Percentiles rank a stretch among this genome's conserved stretches.
Evolutionary conservation across 345 rosid species (phyloP).

Genomic region (Populus simonii): DNA sequence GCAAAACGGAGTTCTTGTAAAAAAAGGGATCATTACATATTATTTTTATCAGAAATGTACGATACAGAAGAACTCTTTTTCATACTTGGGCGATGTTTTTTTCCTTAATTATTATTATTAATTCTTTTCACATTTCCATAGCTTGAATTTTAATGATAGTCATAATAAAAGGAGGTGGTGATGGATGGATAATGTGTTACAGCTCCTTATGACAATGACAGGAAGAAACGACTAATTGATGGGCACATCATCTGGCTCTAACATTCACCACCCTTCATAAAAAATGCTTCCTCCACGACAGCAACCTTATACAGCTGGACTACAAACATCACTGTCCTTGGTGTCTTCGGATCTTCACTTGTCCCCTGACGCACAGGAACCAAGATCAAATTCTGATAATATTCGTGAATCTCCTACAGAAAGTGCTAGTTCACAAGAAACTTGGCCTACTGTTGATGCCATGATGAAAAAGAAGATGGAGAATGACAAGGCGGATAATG

Average conservation of each 20-base stretch:
- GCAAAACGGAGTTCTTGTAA: not conserved
- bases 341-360: conserved; percentile 64
- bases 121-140: not conserved
- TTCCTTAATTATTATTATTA: not conserved
- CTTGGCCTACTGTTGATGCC: conserved; percentile 81
- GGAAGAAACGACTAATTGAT: conserved; percentile 30
- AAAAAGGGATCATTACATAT: not conserved
- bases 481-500: conserved; percentile 63
- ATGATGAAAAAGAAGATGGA: conserved; percentile 59
- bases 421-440: conserved; percentile 94
- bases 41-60: not conserved
- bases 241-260: conserved; percentile 94
- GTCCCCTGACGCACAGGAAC: conserved; percentile 58
- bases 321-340: conserved; percentile 63
- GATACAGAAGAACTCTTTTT: not conserved
- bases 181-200: not conserved
- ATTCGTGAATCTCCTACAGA: conserved; percentile 90
- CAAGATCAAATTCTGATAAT: conserved; percentile 64
- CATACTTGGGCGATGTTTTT: not conserved
- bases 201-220: not conserved
- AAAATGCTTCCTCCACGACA: conserved; percentile 91
- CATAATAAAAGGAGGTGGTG: not conserved
- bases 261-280: conserved; percentile 55
- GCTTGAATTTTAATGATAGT: not conserved
- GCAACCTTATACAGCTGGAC: conserved; percentile 57